A percentile compares a stretch with the other conserved stretches of the same genome.
These are phyloP conservation scores for Choiromyces venosus DNA, from an alignment of 495 filamentous ascomycete genomes.

Conservation along the genomic window DNA sequence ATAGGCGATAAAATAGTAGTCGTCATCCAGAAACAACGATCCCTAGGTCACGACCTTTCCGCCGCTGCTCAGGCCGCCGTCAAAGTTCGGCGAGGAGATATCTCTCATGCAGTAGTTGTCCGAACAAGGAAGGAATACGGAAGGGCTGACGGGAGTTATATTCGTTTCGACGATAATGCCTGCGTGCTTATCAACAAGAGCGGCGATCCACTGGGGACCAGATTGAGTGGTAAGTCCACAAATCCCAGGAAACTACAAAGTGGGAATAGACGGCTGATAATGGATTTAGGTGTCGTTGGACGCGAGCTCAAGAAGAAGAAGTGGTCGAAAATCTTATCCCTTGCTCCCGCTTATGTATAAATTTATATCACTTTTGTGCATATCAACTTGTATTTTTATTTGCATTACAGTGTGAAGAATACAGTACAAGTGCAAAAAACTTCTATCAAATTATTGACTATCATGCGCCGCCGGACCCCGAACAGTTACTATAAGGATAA, in stretches of 20 bases:
- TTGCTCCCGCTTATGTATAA: constrained; percentile 91
- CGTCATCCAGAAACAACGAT: constrained; percentile 92
- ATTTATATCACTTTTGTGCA: background rate
- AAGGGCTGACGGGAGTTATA: constrained; percentile 76
- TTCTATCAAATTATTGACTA: constrained; percentile 1
- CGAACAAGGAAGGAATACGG: constrained; percentile 81
- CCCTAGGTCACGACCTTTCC: constrained; percentile 61
- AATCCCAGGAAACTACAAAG: background rate
- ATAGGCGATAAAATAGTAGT: constrained; percentile 94
- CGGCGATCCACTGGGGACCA: constrained; percentile 88
- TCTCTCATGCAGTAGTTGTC: constrained; percentile 92
- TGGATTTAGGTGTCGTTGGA: constrained; percentile 64
- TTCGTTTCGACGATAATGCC: constrained; percentile 95
- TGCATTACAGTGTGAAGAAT: constrained; percentile 3
- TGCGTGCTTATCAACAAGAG: constrained; percentile 97
- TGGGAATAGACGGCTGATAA: constrained; percentile 12
- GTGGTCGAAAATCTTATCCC: constrained; percentile 95
- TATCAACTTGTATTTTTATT: constrained; percentile 6
- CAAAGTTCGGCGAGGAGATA: constrained; percentile 94
- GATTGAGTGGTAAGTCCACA: constrained; percentile 66
- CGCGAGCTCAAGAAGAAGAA: constrained; percentile 78
- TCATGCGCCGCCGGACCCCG: constrained; percentile 9
- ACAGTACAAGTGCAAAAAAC: constrained; percentile 4
- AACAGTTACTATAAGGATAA: no score
- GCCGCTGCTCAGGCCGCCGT: constrained; percentile 59